phyloP scores from a whole-genome alignment of 106 monocot genomes.

The Allium fistulosum region DNA sequence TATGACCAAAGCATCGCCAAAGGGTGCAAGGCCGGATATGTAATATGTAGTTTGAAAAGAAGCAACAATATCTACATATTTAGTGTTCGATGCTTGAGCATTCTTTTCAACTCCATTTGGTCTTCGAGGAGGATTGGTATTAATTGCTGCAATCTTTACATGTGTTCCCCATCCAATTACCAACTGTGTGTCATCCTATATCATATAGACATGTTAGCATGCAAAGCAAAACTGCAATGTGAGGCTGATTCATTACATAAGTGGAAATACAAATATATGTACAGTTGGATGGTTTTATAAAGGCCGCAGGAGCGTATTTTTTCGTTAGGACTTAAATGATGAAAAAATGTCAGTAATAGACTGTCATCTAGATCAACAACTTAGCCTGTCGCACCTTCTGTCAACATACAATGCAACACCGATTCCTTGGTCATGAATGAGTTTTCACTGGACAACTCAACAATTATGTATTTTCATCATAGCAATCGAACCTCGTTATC shows the following conservation, averaged over 20 bases:
- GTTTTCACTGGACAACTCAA: too few relatives aligned
- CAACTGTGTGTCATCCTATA: slow-evolving; percentile 84
- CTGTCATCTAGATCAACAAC: too few relatives aligned
- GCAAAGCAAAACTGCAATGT: not conserved
- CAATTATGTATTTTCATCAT: too few relatives aligned
- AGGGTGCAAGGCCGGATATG: slow-evolving; percentile 95
- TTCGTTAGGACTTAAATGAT: too few relatives aligned
- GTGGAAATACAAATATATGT: too few relatives aligned
- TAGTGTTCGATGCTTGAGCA: slow-evolving; percentile 30
- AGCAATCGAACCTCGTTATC: too few relatives aligned
- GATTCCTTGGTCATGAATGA: too few relatives aligned
- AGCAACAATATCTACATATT: slow-evolving; percentile 95
- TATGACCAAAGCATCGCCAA: slow-evolving; percentile 85
- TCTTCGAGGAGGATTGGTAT: slow-evolving; percentile 32
- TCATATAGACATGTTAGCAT: slow-evolving; percentile 8
- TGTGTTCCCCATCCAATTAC: slow-evolving; percentile 98
- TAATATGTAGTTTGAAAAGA: slow-evolving; percentile 88
- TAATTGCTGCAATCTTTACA: slow-evolving; percentile 87
- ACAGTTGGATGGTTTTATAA: too few relatives aligned
- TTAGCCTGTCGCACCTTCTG: too few relatives aligned
- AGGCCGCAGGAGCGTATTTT: too few relatives aligned
- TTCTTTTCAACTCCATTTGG: slow-evolving; percentile 54
- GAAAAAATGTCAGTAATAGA: too few relatives aligned
- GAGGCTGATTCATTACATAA: not conserved
- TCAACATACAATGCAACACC: too few relatives aligned